A percentile compares a stretch with the other conserved stretches of the same genome.
Evolutionary conservation across 768 basidiomycete species (phyloP).

Genomic region (Naganishia randhawae): DNA sequence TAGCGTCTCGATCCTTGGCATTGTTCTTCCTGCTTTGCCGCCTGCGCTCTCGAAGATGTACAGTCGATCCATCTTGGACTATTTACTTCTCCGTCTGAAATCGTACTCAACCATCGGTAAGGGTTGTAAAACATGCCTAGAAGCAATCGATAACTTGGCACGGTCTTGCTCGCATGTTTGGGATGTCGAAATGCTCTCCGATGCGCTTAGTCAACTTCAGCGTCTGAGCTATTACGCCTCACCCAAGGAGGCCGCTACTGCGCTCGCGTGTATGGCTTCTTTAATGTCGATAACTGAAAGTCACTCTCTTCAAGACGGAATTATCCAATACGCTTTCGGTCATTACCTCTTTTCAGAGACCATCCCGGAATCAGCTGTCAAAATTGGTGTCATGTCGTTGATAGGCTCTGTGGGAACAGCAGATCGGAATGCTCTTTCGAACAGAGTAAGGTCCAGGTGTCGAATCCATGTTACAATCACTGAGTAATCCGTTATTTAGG

Average conservation of each 20-base stretch:
- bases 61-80: conserved; percentile 11
- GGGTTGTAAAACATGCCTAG: conserved; percentile 3
- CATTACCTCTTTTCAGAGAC: conserved; percentile 15
- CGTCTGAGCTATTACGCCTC: neutral
- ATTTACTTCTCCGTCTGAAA: conserved; percentile 1
- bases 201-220: conserved; percentile 9
- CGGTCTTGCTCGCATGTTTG: conserved; percentile 28
- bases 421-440: conserved; percentile 22
- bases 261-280: conserved; percentile 23
- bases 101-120: neutral
- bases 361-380: neutral
- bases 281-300: conserved; percentile 29
- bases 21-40: conserved; percentile 21
- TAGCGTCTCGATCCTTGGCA: neutral
- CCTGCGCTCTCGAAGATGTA: conserved; percentile 24
- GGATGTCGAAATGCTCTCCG: conserved; percentile 3
- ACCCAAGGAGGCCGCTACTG: neutral
- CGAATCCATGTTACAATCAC: neutral
- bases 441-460: neutral
- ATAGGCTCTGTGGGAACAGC: conserved; percentile 26
- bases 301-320: conserved; percentile 15
- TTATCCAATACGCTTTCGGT: conserved; percentile 22
- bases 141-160: conserved; percentile 19
- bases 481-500: neutral
- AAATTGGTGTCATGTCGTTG: conserved; percentile 20